These are phyloP conservation scores for Cryptomeria japonica DNA, from an alignment of 75 land plant species.

Conservation along the genomic window DNA sequence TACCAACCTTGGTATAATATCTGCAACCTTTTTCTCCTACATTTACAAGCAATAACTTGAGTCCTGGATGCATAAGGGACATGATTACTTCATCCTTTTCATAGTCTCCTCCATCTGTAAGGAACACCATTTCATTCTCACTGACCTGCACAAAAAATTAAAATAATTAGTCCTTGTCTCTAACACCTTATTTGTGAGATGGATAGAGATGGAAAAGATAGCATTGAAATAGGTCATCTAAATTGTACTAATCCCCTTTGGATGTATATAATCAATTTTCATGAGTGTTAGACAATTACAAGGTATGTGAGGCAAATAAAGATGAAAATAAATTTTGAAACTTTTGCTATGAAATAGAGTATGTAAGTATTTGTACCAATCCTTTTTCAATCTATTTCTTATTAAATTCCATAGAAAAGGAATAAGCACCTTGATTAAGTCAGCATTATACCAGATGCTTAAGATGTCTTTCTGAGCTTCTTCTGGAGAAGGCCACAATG, in stretches of 20 bases:
- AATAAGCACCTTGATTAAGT: constrained; percentile 41
- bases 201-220: not conserved
- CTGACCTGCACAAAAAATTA: constrained; percentile 33
- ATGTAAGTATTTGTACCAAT: too few relatives aligned
- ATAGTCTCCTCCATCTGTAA: constrained; percentile 67
- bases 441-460: constrained; percentile 61
- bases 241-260: too few relatives aligned
- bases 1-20: constrained; percentile 71
- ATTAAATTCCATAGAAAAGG: not conserved
- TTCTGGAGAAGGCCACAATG: constrained; percentile 52
- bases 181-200: too few relatives aligned
- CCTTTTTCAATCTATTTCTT: too few relatives aligned
- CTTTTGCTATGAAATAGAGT: too few relatives aligned
- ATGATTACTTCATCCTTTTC: constrained; percentile 41
- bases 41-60: constrained; percentile 75
- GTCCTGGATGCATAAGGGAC: constrained; percentile 63
- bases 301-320: too few relatives aligned
- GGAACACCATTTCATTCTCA: constrained; percentile 75
- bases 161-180: too few relatives aligned
- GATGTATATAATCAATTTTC: not conserved
- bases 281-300: not conserved
- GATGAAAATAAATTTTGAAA: too few relatives aligned
- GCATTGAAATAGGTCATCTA: not conserved
- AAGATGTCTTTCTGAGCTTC: constrained; percentile 46
- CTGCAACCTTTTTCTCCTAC: constrained; percentile 78